Base-by-base conservation (phyloP, 208 protist species). In the Leishmania gerbilli region DNA sequence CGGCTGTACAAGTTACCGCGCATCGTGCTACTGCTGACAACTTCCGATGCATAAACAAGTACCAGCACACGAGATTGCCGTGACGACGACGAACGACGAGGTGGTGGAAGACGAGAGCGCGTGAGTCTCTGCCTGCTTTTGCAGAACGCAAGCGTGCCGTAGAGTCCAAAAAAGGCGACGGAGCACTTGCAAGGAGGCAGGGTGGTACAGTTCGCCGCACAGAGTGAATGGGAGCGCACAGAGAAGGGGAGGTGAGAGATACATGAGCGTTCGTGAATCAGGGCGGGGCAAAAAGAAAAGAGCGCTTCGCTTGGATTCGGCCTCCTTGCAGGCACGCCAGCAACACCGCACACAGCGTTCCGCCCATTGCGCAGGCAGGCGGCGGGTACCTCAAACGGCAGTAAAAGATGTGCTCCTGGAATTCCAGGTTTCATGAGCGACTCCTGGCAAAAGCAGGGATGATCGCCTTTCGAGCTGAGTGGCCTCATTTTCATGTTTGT, bases 1-100 rank as follows among this genome's bases (percentile, higher is more conserved):
- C 88, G 56, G 37, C 86, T 89, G 55, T 94, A 85, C 1, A 90
- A 89, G 78, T 97, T 97, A 15, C 95, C 93, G 27, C 91, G 91
- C 95, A 97, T 97, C 24, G 9, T 11, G 21, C 53, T 21, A 42
- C 34, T 56, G 3, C 62, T 40, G 13, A 72, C 27, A 60, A 34
- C 27, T 74, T 74, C 17, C 3, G 8, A 17, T 55, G 15, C 40
- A 72, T 72, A 74, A 7, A 68, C 13, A 68, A 40, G 31, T 13
- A 64, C 27, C 58, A 9, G 56, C 56, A 62, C 24, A 40, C 31
- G 31, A 68, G 13, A 42, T 34, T 17, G 31, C 31, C 31, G 27
- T 24, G 27, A 31, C 3, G 27, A 8, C 31, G 15, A 40, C 3
- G 62, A 17, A 21, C 17, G 62, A 24, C 31, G 31, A 68, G 62